Conservation (phyloP, 257 asterid species). For the Anisodus acutangulus region DNA sequence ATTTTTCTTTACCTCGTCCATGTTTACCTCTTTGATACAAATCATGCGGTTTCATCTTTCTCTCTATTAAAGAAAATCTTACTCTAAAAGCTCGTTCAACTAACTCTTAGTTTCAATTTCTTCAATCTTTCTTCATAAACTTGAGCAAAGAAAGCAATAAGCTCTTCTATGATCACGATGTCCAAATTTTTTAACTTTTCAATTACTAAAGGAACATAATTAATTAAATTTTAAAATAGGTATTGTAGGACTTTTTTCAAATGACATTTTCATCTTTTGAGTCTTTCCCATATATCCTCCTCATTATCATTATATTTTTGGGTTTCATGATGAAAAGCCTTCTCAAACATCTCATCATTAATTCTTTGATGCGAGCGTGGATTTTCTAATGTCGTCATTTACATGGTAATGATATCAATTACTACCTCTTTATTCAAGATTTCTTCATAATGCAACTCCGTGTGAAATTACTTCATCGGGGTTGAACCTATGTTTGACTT, state of each 20-base stretch:
- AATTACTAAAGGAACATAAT: neutral
- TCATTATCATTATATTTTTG: neutral
- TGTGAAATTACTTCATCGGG: neutral
- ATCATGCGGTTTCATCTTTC: neutral
- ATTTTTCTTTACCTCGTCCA: neutral
- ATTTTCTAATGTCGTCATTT: neutral
- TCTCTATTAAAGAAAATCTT: neutral
- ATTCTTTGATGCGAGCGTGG: neutral
- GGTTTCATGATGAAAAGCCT: neutral
- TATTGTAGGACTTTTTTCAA: neutral
- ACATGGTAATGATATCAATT: neutral
- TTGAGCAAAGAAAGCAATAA: neutral
- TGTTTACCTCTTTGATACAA: neutral
- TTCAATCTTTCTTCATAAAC: too few species aligned
- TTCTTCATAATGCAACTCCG: neutral
- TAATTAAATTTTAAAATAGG: neutral
- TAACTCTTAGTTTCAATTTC: neutral
- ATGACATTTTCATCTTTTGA: neutral
- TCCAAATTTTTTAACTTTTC: slow-evolving; percentile 3
- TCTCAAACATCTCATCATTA: neutral
- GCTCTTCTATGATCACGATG: slow-evolving; percentile 1
- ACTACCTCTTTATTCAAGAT: neutral
- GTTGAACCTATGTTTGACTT: neutral
- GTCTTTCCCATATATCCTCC: too few species aligned
- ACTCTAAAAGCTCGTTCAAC: neutral